These are phyloP conservation scores for Lumnitzera racemosa DNA, from an alignment of 345 rosid species.

Conservation along the genomic window DNA sequence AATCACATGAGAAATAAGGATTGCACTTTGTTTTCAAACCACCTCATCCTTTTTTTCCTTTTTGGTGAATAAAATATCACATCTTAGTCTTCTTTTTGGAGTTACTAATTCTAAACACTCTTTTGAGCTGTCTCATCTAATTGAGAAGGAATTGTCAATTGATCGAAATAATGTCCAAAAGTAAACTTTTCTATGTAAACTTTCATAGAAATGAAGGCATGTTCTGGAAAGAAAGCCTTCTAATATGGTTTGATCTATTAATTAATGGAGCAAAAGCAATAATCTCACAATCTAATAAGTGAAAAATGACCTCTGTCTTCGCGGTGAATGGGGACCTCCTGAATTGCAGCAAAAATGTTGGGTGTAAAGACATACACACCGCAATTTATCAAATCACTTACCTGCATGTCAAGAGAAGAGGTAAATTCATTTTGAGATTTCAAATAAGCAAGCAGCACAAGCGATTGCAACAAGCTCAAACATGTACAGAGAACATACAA, in stretches of 20 bases:
- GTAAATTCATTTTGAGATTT: neutral
- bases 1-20: too few species aligned
- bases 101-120: too few species aligned
- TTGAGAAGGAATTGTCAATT: too few species aligned
- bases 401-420: constrained; percentile 32
- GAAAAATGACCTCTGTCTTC: constrained; percentile 52
- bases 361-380: constrained; percentile 75
- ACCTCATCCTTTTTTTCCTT: too few species aligned
- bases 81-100: too few species aligned
- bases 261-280: neutral
- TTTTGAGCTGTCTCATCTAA: too few species aligned
- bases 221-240: too few species aligned
- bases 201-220: too few species aligned
- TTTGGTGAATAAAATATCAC: too few species aligned
- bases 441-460: too few species aligned
- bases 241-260: neutral
- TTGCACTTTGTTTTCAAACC: too few species aligned
- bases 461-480: too few species aligned
- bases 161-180: neutral
- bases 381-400: constrained; percentile 76
- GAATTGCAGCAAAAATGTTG: constrained; percentile 53
- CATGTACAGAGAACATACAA: constrained; percentile 32
- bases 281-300: neutral
- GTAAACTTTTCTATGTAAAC: neutral
- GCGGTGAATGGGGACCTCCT: constrained; percentile 38